Evolutionary conservation across 2,329 filamentous ascomycete genomes (phyloP).

Genomic region (Pleoardoris graminearum): DNA sequence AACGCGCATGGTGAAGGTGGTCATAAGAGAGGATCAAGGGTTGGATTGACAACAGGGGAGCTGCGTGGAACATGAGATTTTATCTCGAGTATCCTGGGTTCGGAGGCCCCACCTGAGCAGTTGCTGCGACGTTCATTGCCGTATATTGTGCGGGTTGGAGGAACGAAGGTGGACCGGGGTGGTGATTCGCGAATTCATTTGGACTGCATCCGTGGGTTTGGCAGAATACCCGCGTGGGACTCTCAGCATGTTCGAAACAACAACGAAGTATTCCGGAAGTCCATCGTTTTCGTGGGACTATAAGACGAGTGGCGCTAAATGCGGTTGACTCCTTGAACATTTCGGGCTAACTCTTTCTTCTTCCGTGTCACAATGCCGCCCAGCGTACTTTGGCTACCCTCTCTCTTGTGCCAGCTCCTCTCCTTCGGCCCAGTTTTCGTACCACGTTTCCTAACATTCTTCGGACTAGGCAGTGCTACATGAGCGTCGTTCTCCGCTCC

Average conservation of each 20-base stretch:
- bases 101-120: slow-evolving; percentile 11
- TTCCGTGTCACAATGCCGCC: slow-evolving; percentile 37
- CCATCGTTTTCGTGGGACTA: no score
- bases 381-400: slow-evolving; percentile 56
- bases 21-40: background rate
- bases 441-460: slow-evolving; percentile 43
- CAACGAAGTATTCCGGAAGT: no score
- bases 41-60: background rate
- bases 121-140: slow-evolving; percentile 15
- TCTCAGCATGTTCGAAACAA: no score
- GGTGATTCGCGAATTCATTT: slow-evolving; percentile 25
- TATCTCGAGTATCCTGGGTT: background rate
- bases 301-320: no score
- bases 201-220: slow-evolving; percentile 3
- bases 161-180: slow-evolving; percentile 10
- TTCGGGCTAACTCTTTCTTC: slow-evolving; percentile 34
- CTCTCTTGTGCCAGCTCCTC: slow-evolving; percentile 61
- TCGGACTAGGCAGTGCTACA: slow-evolving; percentile 13
- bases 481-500: slow-evolving; percentile 18
- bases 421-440: slow-evolving; percentile 60
- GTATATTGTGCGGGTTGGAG: slow-evolving; percentile 8
- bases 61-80: background rate
- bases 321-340: no score
- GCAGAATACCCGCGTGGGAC: slow-evolving; percentile 13
- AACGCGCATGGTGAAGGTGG: slow-evolving; percentile 9